Percentiles rank a stretch among this genome's conserved stretches.
Evolutionary conservation across 163 green algal genomes (phyloP).

Genomic region (Scenedesmus sp.): DNA sequence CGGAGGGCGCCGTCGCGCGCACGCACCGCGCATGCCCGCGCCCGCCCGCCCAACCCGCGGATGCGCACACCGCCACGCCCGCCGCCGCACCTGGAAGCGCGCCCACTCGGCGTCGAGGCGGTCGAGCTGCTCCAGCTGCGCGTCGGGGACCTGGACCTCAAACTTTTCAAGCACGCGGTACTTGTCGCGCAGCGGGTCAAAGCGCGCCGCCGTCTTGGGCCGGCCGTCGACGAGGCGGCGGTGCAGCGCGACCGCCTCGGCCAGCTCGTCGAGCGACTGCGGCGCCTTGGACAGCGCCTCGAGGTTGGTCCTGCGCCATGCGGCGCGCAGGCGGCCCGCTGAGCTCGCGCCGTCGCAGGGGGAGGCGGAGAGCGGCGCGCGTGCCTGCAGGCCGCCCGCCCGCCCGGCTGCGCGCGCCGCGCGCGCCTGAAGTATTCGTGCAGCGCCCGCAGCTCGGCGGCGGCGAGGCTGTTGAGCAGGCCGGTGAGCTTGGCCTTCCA

Average conservation of each 20-base stretch:
- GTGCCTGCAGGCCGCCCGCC: neutral
- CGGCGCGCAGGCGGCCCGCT: too few species aligned
- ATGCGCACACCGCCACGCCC: too few species aligned
- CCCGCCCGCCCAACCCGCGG: too few species aligned
- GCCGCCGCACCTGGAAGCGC: slow-evolving; percentile 64
- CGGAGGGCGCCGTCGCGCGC: neutral
- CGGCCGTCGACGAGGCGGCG: slow-evolving; percentile 67
- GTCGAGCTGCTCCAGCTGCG: slow-evolving; percentile 72
- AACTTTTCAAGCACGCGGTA: slow-evolving; percentile 70
- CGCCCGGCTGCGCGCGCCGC: neutral
- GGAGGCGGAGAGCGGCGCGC: too few species aligned
- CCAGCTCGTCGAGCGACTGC: slow-evolving; percentile 75
- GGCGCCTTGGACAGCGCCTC: slow-evolving; percentile 53
- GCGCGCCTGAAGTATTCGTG: slow-evolving; percentile 72
- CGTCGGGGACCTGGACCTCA: slow-evolving; percentile 72
- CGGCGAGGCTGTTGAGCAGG: slow-evolving; percentile 78
- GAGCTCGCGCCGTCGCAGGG: too few species aligned
- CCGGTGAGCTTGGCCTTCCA: slow-evolving; percentile 83
- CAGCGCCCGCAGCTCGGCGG: slow-evolving; percentile 72
- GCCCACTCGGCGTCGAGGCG: slow-evolving; percentile 68
- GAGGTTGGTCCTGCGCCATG: slow-evolving; percentile 45
- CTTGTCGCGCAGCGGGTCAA: slow-evolving; percentile 79
- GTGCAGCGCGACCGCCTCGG: slow-evolving; percentile 76
- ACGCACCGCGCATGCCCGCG: neutral
- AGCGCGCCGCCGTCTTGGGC: slow-evolving; percentile 65